Evolutionary conservation across 352 stramenopile genomes (phyloP).

Genomic region (Hyaloperonospora arabidopsidis): DNA sequence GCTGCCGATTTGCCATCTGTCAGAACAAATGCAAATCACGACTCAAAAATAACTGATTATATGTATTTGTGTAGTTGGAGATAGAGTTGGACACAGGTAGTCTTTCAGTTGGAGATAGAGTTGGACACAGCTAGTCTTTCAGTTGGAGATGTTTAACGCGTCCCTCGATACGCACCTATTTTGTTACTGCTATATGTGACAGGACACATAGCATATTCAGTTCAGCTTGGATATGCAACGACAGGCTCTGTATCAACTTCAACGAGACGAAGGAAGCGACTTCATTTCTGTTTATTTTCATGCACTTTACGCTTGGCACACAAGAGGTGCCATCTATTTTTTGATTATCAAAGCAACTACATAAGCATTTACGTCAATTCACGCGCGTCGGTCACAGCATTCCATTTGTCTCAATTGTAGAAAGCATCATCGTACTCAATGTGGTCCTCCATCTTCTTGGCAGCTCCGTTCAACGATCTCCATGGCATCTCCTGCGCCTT

Average conservation of each 20-base stretch:
- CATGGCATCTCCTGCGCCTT: slow-evolving; percentile 53
- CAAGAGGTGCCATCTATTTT: not conserved
- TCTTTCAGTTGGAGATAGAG: too few relatives aligned
- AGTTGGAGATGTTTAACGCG: not conserved
- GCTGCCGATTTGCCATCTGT: too few relatives aligned
- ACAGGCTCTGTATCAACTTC: not conserved
- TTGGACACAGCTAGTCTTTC: too few relatives aligned
- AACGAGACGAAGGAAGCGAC: slow-evolving; percentile 9
- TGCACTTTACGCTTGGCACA: not conserved
- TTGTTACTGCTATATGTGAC: slow-evolving; percentile 62
- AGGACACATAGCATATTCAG: slow-evolving; percentile 63
- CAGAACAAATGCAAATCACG: too few relatives aligned
- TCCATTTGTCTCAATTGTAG: slow-evolving; percentile 43
- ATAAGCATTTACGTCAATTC: slow-evolving; percentile 1
- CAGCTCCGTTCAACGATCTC: slow-evolving; percentile 75
- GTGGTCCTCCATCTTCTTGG: slow-evolving; percentile 77
- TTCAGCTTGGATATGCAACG: slow-evolving; percentile 32
- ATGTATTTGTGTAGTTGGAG: too few relatives aligned
- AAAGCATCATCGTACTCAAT: slow-evolving; percentile 81
- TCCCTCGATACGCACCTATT: slow-evolving; percentile 39
- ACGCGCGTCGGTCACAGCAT: not conserved
- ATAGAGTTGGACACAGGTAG: too few relatives aligned
- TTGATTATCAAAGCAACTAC: slow-evolving; percentile 3
- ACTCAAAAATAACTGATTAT: too few relatives aligned
- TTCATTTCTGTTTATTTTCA: slow-evolving; percentile 9